phyloP scores from a whole-genome alignment of 768 basidiomycete species.

The Leccinellum albellum region DNA sequence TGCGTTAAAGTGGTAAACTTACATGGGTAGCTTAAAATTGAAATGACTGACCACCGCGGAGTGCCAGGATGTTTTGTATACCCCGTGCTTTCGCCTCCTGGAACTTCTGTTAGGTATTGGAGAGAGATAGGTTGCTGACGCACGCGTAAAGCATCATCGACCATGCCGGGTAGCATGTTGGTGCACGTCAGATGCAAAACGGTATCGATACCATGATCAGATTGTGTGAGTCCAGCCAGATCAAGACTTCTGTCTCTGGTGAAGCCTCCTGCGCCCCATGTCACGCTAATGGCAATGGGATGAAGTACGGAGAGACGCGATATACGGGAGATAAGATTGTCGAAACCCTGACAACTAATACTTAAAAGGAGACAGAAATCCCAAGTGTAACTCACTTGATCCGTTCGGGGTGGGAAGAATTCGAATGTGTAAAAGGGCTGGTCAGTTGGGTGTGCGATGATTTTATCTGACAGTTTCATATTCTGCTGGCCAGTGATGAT shows the following conservation, averaged over 20 bases:
- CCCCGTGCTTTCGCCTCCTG: constrained; percentile 78
- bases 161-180: constrained; percentile 86
- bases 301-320: constrained; percentile 70
- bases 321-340: constrained; percentile 87
- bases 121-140: constrained; percentile 15
- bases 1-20: constrained; percentile 26
- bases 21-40: not conserved
- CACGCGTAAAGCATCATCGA: constrained; percentile 84
- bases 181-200: constrained; percentile 96
- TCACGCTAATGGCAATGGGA: constrained; percentile 85
- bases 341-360: constrained; percentile 68
- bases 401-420: constrained; percentile 95
- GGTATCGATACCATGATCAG: constrained; percentile 74
- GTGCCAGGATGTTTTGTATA: constrained; percentile 85
- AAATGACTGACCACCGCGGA: constrained; percentile 72
- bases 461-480: constrained; percentile 73
- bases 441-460: constrained; percentile 40
- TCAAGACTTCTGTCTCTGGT: constrained; percentile 87
- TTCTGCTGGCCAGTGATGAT: constrained; percentile 24
- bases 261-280: constrained; percentile 96
- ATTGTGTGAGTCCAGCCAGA: constrained; percentile 74
- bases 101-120: constrained; percentile 2
- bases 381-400: constrained; percentile 52
- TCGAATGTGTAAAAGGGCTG: constrained; percentile 91
- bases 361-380: constrained; percentile 1